Evolutionary conservation across 768 basidiomycete species (phyloP).

Genomic region (Pleurotus djamor): DNA sequence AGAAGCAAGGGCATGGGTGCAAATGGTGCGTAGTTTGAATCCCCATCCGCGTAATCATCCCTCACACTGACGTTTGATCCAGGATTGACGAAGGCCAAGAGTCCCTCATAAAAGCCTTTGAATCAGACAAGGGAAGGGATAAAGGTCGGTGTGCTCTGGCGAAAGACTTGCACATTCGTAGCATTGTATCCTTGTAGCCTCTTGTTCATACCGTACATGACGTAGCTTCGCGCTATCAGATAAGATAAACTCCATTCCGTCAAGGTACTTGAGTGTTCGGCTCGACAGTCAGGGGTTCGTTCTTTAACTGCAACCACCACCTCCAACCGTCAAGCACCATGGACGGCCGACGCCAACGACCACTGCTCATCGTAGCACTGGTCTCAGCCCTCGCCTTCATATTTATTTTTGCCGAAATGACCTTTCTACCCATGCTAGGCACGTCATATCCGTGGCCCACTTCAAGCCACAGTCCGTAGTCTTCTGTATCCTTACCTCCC

Average conservation of each 20-base stretch:
- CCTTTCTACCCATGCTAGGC: not conserved
- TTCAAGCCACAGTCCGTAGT: not conserved
- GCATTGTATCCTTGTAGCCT: slow-evolving; percentile 58
- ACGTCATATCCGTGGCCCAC: not conserved
- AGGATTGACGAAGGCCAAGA: slow-evolving; percentile 89
- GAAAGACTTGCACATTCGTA: slow-evolving; percentile 72
- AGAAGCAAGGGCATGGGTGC: slow-evolving; percentile 74
- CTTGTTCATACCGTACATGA: too few species aligned
- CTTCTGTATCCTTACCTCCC: too few species aligned
- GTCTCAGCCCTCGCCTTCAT: not conserved
- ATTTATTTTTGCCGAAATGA: too few species aligned
- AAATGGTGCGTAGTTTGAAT: slow-evolving; percentile 61
- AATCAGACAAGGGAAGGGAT: slow-evolving; percentile 65
- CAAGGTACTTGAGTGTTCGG: not conserved
- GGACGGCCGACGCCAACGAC: not conserved
- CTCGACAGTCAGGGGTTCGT: not conserved
- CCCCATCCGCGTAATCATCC: not conserved
- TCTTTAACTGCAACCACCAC: not conserved
- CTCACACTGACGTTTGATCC: not conserved
- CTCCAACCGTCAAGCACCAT: not conserved
- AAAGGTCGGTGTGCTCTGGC: slow-evolving; percentile 71
- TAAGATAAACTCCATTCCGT: not conserved
- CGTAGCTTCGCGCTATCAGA: not conserved
- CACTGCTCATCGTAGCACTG: not conserved
- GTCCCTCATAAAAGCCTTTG: slow-evolving; percentile 73